Evolutionary conservation across 805 yeast species (phyloP).

Genomic region (Metschnikowia santaceciliae): DNA sequence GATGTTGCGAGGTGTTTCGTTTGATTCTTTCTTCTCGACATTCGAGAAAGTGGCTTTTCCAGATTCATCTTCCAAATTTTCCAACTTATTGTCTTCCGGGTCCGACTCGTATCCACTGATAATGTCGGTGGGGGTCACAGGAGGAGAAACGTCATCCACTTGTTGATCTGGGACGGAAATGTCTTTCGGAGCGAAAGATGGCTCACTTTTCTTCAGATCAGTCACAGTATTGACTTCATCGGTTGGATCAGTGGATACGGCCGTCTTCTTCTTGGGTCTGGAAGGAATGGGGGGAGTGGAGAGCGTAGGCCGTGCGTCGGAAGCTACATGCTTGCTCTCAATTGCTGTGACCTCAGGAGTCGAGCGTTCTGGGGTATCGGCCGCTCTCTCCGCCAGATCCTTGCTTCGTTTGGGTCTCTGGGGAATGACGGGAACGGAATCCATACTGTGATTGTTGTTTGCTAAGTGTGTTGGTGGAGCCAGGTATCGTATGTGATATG

Average conservation of each 20-base stretch:
- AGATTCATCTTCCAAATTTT: not conserved
- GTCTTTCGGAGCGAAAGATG: not conserved
- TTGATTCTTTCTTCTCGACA: not conserved
- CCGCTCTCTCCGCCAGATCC: not conserved
- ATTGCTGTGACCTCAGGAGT: too few relatives aligned
- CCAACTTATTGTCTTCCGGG: not conserved
- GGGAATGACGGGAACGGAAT: not conserved
- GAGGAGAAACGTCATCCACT: not conserved
- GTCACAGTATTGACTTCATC: not conserved
- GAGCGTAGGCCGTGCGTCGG: not conserved
- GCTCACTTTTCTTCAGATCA: not conserved
- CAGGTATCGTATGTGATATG: not conserved
- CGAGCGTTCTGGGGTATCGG: too few relatives aligned
- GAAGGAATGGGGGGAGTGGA: slow-evolving; percentile 1
- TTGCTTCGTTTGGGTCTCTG: slow-evolving; percentile 3
- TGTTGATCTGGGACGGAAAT: not conserved
- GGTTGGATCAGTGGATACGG: not conserved
- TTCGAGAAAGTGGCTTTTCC: not conserved
- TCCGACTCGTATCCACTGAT: slow-evolving; percentile 1
- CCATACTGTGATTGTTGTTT: not conserved
- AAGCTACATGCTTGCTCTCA: not conserved
- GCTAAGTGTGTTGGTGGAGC: not conserved
- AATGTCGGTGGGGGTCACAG: not conserved
- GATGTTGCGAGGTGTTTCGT: not conserved
- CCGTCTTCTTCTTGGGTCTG: not conserved